These are phyloP conservation scores for Berberis vulgaris DNA, from an alignment of 164 flowering plant genomes.

Conservation along the genomic window DNA sequence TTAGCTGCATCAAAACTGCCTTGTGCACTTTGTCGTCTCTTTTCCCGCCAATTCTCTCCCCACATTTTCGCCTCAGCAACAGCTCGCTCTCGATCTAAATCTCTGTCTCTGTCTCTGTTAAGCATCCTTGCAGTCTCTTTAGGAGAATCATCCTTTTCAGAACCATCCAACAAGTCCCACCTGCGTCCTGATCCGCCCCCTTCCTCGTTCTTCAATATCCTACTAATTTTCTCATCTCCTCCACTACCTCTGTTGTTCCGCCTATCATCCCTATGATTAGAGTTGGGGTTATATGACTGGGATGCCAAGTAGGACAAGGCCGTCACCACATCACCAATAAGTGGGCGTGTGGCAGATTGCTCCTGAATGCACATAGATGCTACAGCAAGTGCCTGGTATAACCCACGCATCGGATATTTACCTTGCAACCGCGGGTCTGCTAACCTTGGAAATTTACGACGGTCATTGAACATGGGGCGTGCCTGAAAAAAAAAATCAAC, in stretches of 20 bases:
- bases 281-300: slow-evolving; percentile 24
- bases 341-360: slow-evolving; percentile 42
- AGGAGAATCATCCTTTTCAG: slow-evolving; percentile 74
- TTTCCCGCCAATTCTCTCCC: slow-evolving; percentile 88
- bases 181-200: slow-evolving; percentile 56
- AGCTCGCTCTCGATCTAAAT: slow-evolving; percentile 73
- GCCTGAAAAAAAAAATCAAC: slow-evolving; percentile 26
- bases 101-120: slow-evolving; percentile 16
- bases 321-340: slow-evolving; percentile 50
- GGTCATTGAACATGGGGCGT: slow-evolving; percentile 39
- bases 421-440: slow-evolving; percentile 44
- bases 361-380: slow-evolving; percentile 54
- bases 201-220: slow-evolving; percentile 38
- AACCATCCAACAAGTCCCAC: slow-evolving; percentile 54
- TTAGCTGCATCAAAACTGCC: slow-evolving; percentile 44
- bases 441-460: slow-evolving; percentile 30
- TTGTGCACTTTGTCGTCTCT: slow-evolving; percentile 57
- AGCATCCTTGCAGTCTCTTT: slow-evolving; percentile 56
- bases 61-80: slow-evolving; percentile 97
- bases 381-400: slow-evolving; percentile 49
- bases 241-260: slow-evolving; percentile 16
- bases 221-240: slow-evolving; percentile 20
- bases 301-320: slow-evolving; percentile 42
- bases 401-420: slow-evolving; percentile 40
- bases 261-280: slow-evolving; percentile 18